A percentile compares a stretch with the other conserved stretches of the same genome.
phyloP scores from a whole-genome alignment of 768 basidiomycete genomes.

The Tulasnella sp. region DNA sequence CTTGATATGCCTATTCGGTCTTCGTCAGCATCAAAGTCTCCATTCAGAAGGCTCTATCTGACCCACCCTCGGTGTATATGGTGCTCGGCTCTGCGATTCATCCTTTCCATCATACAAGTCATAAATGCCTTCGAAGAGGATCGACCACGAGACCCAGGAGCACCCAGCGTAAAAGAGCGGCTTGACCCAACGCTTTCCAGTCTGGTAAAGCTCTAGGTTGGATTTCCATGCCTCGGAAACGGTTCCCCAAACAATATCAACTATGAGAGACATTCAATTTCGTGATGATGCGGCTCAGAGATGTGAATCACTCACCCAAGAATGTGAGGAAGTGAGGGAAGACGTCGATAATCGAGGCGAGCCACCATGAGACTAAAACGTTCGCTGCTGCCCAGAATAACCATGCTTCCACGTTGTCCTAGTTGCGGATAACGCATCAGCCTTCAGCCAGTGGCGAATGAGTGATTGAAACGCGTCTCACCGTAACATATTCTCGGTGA shows the following conservation, averaged over 20 bases:
- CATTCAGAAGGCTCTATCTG: neutral
- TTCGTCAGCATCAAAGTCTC: neutral
- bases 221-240: constrained; percentile 59
- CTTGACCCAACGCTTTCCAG: constrained; percentile 49
- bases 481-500: constrained; percentile 45
- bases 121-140: constrained; percentile 61
- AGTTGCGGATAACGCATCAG: neutral
- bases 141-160: constrained; percentile 62
- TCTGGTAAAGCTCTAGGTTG: constrained; percentile 56
- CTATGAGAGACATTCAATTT: constrained; percentile 25
- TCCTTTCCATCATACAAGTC: constrained; percentile 38
- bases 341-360: constrained; percentile 61
- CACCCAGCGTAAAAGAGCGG: constrained; percentile 63
- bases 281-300: neutral
- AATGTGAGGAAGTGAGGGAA: constrained; percentile 43
- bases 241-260: constrained; percentile 61
- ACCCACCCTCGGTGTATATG: constrained; percentile 49
- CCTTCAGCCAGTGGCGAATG: neutral
- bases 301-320: neutral
- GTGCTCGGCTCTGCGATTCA: constrained; percentile 38
- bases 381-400: constrained; percentile 75
- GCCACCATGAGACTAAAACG: constrained; percentile 66
- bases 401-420: constrained; percentile 62
- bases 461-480: neutral
- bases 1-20: constrained; percentile 42